A percentile compares a stretch with the other conserved stretches of the same genome.
Evolutionary conservation across 257 asterid genomes (phyloP).

Genomic region (Solanum virginianum): DNA sequence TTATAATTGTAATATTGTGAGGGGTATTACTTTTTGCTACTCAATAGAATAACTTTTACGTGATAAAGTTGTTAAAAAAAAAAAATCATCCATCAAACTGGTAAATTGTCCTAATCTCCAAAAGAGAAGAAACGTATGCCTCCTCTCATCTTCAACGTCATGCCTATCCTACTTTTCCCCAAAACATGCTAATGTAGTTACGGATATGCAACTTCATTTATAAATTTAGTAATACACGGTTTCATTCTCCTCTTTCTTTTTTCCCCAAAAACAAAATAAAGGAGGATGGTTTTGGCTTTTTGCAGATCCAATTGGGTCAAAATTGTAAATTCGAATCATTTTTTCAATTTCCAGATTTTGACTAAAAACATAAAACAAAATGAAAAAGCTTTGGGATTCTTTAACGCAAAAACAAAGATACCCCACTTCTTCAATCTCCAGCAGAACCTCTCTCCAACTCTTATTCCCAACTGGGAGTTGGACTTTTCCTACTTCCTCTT

Average conservation of each 20-base stretch:
- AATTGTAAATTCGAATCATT: not conserved
- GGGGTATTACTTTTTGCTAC: not conserved
- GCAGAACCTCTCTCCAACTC: not conserved
- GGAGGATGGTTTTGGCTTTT: not conserved
- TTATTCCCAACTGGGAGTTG: not conserved
- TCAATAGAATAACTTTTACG: no score
- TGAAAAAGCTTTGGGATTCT: not conserved
- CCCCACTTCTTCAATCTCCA: not conserved
- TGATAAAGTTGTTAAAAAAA: no score
- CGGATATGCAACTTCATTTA: not conserved
- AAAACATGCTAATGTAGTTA: not conserved
- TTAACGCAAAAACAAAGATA: not conserved
- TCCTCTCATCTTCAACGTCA: not conserved
- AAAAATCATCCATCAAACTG: no score
- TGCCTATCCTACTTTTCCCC: not conserved
- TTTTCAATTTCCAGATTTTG: not conserved
- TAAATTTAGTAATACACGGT: not conserved
- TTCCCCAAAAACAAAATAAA: not conserved
- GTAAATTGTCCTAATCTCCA: not conserved
- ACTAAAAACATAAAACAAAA: not conserved
- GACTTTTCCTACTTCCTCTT: not conserved
- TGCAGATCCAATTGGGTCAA: not conserved
- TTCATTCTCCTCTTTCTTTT: not conserved
- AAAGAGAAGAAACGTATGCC: not conserved
- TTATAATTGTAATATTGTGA: no score